phyloP scores from a whole-genome alignment of 257 asterid genomes.

The Forsythia suspensa region DNA sequence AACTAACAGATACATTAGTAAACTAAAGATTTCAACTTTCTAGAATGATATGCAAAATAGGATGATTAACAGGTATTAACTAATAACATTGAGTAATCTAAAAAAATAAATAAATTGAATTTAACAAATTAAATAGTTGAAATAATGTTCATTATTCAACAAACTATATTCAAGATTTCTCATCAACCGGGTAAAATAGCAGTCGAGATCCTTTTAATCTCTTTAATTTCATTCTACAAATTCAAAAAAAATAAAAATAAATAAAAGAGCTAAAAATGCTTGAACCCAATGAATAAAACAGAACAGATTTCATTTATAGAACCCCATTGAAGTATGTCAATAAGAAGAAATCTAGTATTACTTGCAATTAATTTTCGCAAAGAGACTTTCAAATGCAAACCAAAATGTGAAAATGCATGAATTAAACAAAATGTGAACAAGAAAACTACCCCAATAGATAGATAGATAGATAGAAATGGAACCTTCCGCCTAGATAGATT shows the following conservation, averaged over 20 bases:
- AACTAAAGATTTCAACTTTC: no score
- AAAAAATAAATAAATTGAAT: conserved; percentile 6
- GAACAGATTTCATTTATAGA: not conserved
- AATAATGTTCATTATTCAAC: not conserved
- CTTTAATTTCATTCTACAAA: not conserved
- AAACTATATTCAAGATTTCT: not conserved
- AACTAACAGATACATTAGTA: no score
- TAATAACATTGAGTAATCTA: conserved; percentile 20
- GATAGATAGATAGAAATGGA: not conserved
- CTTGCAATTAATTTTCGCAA: not conserved
- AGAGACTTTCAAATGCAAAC: not conserved
- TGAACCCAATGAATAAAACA: not conserved
- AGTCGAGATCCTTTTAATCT: not conserved
- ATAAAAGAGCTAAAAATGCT: not conserved
- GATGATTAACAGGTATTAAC: conserved; percentile 23
- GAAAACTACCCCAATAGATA: no score
- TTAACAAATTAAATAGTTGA: not conserved
- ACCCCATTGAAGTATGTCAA: not conserved
- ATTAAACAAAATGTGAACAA: not conserved
- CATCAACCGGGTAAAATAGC: not conserved
- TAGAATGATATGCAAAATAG: not conserved
- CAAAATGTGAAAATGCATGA: not conserved
- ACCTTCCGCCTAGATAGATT: conserved; percentile 55
- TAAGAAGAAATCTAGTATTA: not conserved
- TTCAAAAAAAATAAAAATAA: not conserved